phyloP scores from a whole-genome alignment of 495 filamentous ascomycete genomes.

The Chaetomium cochliodes region DNA sequence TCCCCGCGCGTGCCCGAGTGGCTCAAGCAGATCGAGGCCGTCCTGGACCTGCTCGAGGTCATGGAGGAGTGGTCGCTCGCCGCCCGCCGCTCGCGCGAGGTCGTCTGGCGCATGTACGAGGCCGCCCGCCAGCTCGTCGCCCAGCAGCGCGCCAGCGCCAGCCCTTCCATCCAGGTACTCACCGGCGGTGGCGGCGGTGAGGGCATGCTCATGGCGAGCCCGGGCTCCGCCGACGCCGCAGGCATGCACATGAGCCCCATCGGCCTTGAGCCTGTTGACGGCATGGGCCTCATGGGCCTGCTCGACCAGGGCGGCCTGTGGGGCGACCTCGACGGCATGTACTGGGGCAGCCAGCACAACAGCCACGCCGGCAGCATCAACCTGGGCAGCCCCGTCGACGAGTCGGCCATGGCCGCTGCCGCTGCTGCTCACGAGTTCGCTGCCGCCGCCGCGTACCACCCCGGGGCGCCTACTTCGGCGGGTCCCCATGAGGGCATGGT shows the following conservation, averaged over 20 bases:
- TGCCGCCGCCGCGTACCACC: slow-evolving; percentile 19
- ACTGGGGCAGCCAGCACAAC: slow-evolving; percentile 36
- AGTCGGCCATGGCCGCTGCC: slow-evolving; percentile 23
- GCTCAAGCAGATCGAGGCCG: slow-evolving; percentile 66
- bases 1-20: slow-evolving; percentile 54
- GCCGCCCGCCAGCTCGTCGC: slow-evolving; percentile 48
- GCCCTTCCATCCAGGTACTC: slow-evolving; percentile 39
- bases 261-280: slow-evolving; percentile 51
- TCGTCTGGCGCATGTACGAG: slow-evolving; percentile 67
- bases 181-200: slow-evolving; percentile 25
- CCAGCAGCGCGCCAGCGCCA: slow-evolving; percentile 38
- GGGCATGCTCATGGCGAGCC: slow-evolving; percentile 32
- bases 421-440: slow-evolving; percentile 22
- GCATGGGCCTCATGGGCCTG: slow-evolving; percentile 53
- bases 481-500: slow-evolving; percentile 16
- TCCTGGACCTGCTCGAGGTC: slow-evolving; percentile 64
- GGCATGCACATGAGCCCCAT: slow-evolving; percentile 51
- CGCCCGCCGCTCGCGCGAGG: slow-evolving; percentile 65
- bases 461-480: background rate
- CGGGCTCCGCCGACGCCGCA: slow-evolving; percentile 29
- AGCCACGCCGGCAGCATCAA: background rate
- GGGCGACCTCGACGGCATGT: slow-evolving; percentile 55
- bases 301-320: slow-evolving; percentile 55
- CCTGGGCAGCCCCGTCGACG: slow-evolving; percentile 34
- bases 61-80: slow-evolving; percentile 71